phyloP scores from a whole-genome alignment of 345 rosid genomes.

The Streptanthus diversifolius region DNA sequence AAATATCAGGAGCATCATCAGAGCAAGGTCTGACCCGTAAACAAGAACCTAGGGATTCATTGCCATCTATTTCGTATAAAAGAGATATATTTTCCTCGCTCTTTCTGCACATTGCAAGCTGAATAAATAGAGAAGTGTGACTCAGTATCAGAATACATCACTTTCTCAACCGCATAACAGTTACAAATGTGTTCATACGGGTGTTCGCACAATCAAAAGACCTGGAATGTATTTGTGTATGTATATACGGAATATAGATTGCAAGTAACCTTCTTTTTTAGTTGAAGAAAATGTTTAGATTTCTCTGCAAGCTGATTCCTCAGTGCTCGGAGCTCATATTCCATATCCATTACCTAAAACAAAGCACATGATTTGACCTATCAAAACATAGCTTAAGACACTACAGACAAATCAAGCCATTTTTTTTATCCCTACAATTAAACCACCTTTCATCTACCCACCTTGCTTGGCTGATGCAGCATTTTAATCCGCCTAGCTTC shows the following conservation, averaged over 20 bases:
- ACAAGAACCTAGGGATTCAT: constrained; percentile 80
- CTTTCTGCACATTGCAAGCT: constrained; percentile 69
- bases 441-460: constrained; percentile 26
- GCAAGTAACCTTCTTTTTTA: constrained; percentile 60
- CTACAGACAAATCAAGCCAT: background rate
- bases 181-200: constrained; percentile 8
- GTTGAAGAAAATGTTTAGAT: constrained; percentile 63
- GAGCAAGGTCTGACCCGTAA: constrained; percentile 65
- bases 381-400: background rate
- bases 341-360: constrained; percentile 91
- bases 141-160: constrained; percentile 6
- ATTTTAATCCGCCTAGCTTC: constrained; percentile 97
- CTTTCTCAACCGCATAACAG: background rate
- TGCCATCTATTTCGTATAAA: constrained; percentile 73
- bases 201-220: background rate
- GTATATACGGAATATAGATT: background rate
- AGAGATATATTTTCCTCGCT: constrained; percentile 46
- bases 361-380: background rate
- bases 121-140: constrained; percentile 21
- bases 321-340: constrained; percentile 74
- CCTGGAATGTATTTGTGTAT: background rate
- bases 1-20: constrained; percentile 62
- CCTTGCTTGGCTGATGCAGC: constrained; percentile 99
- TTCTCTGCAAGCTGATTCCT: constrained; percentile 81
- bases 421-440: background rate